A percentile compares a stretch with the other conserved stretches of the same genome.
phyloP scores from a whole-genome alignment of 805 yeast species.

The Saccharomycopsis capsularis region DNA sequence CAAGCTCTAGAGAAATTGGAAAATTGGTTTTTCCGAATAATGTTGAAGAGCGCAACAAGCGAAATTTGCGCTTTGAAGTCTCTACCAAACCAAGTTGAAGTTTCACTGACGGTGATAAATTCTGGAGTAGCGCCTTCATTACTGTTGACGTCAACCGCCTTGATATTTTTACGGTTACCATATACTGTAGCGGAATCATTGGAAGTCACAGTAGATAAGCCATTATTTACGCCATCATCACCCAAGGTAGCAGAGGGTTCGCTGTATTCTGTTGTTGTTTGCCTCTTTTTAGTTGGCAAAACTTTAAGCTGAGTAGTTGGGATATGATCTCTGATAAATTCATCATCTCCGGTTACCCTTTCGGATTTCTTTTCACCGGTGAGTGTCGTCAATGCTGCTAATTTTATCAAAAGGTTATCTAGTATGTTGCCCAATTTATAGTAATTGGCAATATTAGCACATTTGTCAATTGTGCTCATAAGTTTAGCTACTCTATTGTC shows the following conservation, averaged over 20 bases:
- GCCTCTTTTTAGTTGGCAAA: neutral
- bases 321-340: conserved; percentile 32
- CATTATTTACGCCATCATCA: neutral
- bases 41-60: conserved; percentile 75
- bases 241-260: neutral
- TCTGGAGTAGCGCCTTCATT: conserved; percentile 23
- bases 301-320: conserved; percentile 40
- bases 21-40: conserved; percentile 52
- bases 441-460: conserved; percentile 66
- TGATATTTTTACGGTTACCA: conserved; percentile 11
- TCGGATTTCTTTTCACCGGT: conserved; percentile 31
- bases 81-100: conserved; percentile 77
- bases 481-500: conserved; percentile 83
- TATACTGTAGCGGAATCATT: conserved; percentile 7
- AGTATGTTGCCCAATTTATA: conserved; percentile 51
- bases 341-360: conserved; percentile 23
- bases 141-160: neutral
- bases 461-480: conserved; percentile 81
- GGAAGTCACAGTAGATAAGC: neutral
- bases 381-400: conserved; percentile 65
- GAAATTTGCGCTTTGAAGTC: conserved; percentile 91
- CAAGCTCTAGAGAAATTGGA: conserved; percentile 47
- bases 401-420: conserved; percentile 58
- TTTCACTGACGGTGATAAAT: conserved; percentile 65
- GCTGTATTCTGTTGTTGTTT: neutral